Evolutionary conservation across 164 flowering plant species (phyloP), one percentile per base, ranked within the genome.

Genomic region (Magnolia sinica): DNA sequence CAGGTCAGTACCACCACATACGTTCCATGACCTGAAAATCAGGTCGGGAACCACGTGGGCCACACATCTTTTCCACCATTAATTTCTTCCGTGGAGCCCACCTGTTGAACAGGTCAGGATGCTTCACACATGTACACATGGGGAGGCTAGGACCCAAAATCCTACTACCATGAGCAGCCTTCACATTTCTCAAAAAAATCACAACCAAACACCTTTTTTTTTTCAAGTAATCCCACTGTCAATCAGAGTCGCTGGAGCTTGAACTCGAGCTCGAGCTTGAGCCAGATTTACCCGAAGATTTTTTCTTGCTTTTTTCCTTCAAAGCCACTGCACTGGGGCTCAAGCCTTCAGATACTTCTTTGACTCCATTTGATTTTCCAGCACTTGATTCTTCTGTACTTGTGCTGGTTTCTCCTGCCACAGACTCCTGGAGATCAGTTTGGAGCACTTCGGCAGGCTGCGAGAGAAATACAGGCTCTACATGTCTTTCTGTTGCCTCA

Each of bases 241-340:
- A 75, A 24, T 75, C 77, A 51, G 77, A 75, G 55, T 75, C 77
- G 19, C 77, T 67, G 18, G 77, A 75, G 71, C 76, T 74, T 3
- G 76, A 74, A 74, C 87, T 82, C 8, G 89, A 88, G 78, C 84
- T 84, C 0, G 88, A 82, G 37, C 83, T 76, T 0, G 85, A 87
- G 22, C 82, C 79, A 6, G 80, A 72, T 61, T 69, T 77, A 19
- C 64, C 63, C 70, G 85, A 78, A 27, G 76, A 59, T 67, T 3
- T 59, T 73, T 85, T 80, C 76, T 82, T 73, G 73, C 71, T 50
- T 71, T 59, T 55, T 19, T 20, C 45, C 18, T 18, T 49, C 19
- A 6, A 19, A 29, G 69, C 31, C 31, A 77, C 66, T 68, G n/a
- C 55, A 49, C 64, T 77, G 7, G 52, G 59, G 20, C 71, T 79